Evolutionary conservation across 78 protist genomes (phyloP), one percentile per base, ranked within the genome.

Genomic region (Anaeramoeba flamelloides): DNA sequence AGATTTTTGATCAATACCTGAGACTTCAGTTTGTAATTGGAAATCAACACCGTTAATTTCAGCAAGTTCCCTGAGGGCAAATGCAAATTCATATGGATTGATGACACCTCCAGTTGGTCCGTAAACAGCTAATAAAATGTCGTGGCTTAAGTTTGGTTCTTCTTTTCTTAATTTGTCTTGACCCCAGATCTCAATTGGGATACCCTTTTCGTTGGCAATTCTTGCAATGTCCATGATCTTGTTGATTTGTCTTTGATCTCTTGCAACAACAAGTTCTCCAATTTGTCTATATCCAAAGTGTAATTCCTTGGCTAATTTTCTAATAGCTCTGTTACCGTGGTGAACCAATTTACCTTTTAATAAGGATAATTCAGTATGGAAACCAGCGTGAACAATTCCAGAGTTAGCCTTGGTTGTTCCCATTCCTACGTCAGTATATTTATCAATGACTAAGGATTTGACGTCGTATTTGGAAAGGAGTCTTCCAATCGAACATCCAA

Each of bases 61-160:
- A 30, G 30, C 74, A 30, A 64, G 30, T 30, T 30, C 30, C 74
- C 30, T 30, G 30, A 64, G 74, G 30, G 74, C 30, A 64, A 64
- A n/a, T n/a, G 74, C 30, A 64, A 30, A 64, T 30, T 64, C 38
- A 64, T 64, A 64, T 30, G 74, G 74, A 30, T 64, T 64, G 74
- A 64, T 64, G 74, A 64, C 74, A 64, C 74, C 74, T 30, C 38
- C 74, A n/a, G 74, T 64, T 30, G 74, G 74, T 64, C 38, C 74
- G 30, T 64, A n/a, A 30, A 64, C 30, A 30, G 74, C 74, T 30
- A 30, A 30, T 64, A 64, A 30, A n/a, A 64, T 30, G 30, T 30
- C 74, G 30, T 30, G 74, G 74, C 38, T 30, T 30, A 64, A 30
- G 74, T 64, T 30, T 64, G 74, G 74, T 30, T 64, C 74, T 30